Evolutionary conservation across 1,284 basidiomycete genomes (phyloP).

Genomic region (Rhodotorula sp.): DNA sequence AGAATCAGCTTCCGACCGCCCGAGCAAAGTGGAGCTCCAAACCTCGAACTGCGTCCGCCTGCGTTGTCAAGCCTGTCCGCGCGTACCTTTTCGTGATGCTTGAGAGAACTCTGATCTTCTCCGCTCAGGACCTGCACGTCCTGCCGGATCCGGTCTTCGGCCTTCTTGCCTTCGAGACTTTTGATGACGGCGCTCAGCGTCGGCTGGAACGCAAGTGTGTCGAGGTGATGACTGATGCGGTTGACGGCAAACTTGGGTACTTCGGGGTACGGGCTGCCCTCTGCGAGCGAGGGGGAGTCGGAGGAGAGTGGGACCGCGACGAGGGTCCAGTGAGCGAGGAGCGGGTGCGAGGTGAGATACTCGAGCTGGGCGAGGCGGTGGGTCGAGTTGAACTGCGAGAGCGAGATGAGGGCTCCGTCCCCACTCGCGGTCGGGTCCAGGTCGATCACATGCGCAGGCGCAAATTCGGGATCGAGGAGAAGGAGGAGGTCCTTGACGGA

Average conservation of each 20-base stretch:
- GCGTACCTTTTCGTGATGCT: conserved; percentile 10
- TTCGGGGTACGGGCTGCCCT: not conserved
- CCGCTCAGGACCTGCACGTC: conserved; percentile 38
- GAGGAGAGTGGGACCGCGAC: conserved; percentile 11
- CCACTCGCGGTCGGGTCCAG: not conserved
- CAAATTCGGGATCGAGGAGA: not conserved
- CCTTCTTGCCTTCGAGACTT: conserved; percentile 9
- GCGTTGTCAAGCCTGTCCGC: too few relatives aligned
- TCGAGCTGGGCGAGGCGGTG: conserved; percentile 10
- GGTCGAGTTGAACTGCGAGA: not conserved
- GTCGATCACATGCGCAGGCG: not conserved
- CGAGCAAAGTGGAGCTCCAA: too few relatives aligned
- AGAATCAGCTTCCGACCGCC: too few relatives aligned
- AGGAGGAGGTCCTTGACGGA: not conserved
- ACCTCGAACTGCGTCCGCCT: too few relatives aligned
- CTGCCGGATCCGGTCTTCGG: not conserved
- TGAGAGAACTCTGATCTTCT: conserved; percentile 25
- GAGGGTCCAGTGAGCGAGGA: conserved; percentile 3
- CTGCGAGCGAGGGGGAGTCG: not conserved
- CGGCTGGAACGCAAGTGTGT: conserved; percentile 22
- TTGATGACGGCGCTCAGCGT: conserved; percentile 19
- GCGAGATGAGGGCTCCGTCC: conserved; percentile 15
- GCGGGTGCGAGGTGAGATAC: conserved; percentile 18
- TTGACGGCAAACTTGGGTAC: conserved; percentile 16
- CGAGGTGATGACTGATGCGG: conserved; percentile 20